phyloP scores from a whole-genome alignment of 805 yeast species.

The Candida tibetensis region DNA sequence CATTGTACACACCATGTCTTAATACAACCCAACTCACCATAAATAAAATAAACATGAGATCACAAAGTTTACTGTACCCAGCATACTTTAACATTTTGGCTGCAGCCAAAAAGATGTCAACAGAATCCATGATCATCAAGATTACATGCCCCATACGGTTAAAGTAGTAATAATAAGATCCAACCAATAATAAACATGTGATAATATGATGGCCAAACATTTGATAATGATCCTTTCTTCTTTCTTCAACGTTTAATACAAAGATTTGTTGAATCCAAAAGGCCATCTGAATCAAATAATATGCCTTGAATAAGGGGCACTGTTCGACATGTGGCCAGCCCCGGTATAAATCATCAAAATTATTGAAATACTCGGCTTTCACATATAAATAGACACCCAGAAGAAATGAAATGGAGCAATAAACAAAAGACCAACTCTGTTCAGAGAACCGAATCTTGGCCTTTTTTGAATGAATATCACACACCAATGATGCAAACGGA shows the following conservation, averaged over 20 bases:
- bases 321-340: conserved; percentile 75
- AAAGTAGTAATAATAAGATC: conserved; percentile 72
- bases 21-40: conserved; percentile 64
- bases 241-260: conserved; percentile 72
- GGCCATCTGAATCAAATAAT: conserved; percentile 70
- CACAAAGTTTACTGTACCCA: conserved; percentile 60
- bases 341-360: conserved; percentile 56
- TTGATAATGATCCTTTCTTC: conserved; percentile 78
- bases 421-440: conserved; percentile 75
- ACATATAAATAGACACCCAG: conserved; percentile 59
- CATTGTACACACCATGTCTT: conserved; percentile 74
- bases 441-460: conserved; percentile 73
- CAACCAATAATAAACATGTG: conserved; percentile 62
- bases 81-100: conserved; percentile 80
- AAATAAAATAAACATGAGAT: conserved; percentile 64
- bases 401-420: conserved; percentile 53
- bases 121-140: conserved; percentile 77
- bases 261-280: conserved; percentile 80
- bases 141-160: conserved; percentile 77
- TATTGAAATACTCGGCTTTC: conserved; percentile 56
- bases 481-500: conserved; percentile 48
- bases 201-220: conserved; percentile 89
- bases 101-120: conserved; percentile 64
- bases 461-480: conserved; percentile 47
- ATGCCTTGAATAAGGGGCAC: conserved; percentile 53